Evolutionary conservation across 345 rosid species (phyloP), one percentile per base, ranked within the genome.

Genomic region (Citrus inodora): DNA sequence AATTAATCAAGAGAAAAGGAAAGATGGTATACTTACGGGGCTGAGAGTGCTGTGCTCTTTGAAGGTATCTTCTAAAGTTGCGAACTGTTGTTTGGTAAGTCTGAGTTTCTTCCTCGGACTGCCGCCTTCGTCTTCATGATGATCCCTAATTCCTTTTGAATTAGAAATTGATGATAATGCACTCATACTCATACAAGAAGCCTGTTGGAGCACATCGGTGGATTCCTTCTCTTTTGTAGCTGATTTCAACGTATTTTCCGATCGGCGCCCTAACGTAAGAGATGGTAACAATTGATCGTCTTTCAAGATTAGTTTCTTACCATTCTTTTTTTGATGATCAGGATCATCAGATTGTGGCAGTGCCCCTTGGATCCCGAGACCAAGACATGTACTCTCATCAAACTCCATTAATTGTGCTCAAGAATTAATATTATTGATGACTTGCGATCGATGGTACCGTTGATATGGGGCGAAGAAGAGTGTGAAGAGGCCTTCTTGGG

Each of bases 21-120:
- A 64, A 75, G 32, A 73, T 46, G 63, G 60, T 79, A 46, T 87
- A 90, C 95, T 59, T 87, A 93, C 97, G 66, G 90, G 91, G 79
- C 88, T 90, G 62, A 91, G 88, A 78, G 90, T 84, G 84, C 42
- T 84, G 76, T 87, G 85, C 38, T 82, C 80, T 78, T 87, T 86
- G 84, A 89, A 89, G 74, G 61, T 82, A 37, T 89, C 92, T 77
- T 89, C 92, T 60, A 89, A 71, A 76, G 82, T 35, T 5, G 80
- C 80, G 9, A 88, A 76, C 65, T 89, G 90, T 56, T 82, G 84
- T 80, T 86, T 89, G 78, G 78, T 79, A 22, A 89, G 90, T 67
- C 90, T 81, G 40, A 89, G 90, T 80, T 89, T 85, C 82, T 87
- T 87, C 63, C 87, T 84, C 5, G 89, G 85, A 74, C 88, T 81